These are phyloP conservation scores for Micractinium sp. DNA, from an alignment of 139 green algal species.

Conservation along the genomic window DNA sequence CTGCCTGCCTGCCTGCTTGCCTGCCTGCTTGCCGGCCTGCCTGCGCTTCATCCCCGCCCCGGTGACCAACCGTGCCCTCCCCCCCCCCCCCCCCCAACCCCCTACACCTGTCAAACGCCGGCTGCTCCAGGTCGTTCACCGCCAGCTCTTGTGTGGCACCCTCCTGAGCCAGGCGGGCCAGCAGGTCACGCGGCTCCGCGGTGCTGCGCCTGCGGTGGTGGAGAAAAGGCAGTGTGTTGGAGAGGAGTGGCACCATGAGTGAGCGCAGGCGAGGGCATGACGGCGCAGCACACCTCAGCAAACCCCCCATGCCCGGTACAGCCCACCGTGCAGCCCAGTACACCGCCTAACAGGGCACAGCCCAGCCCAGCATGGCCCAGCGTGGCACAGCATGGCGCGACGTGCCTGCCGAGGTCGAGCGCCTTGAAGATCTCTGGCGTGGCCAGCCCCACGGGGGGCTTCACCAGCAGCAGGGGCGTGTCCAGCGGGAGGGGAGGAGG, in stretches of 20 bases:
- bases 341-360: not conserved
- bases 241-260: not conserved
- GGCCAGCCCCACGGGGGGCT: conserved; percentile 84
- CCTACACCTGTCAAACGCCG: conserved; percentile 86
- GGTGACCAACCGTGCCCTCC: no score
- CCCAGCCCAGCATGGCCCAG: no score
- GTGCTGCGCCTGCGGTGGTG: conserved; percentile 53
- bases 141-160: conserved; percentile 61
- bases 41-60: no score
- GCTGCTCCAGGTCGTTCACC: conserved; percentile 95
- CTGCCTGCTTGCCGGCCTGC: no score
- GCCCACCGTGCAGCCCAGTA: not conserved
- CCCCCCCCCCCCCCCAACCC: not conserved
- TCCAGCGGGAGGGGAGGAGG: conserved; percentile 77
- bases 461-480: conserved; percentile 93
- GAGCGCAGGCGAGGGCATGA: not conserved
- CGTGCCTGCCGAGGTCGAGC: conserved; percentile 74
- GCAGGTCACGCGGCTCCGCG: conserved; percentile 83
- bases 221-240: not conserved
- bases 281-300: no score
- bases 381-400: no score
- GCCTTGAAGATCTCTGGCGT: conserved; percentile 95
- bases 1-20: not conserved
- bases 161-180: conserved; percentile 57
- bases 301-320: no score